Base-by-base conservation (phyloP, 768 basidiomycete species). In the Lentinula sp. region DNA sequence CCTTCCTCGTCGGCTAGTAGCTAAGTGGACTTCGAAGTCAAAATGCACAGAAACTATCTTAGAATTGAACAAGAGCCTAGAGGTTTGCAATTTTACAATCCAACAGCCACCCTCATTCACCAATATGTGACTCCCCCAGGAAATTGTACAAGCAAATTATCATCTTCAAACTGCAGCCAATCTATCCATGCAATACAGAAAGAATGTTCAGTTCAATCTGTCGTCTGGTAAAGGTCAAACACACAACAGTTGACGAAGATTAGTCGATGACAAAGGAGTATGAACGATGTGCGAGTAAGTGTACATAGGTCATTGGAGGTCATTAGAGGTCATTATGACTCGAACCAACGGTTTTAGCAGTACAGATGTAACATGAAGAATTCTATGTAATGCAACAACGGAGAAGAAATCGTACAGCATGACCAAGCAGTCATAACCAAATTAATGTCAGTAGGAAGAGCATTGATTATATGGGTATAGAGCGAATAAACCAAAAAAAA, bases 171-270 rank as follows among this genome's bases (percentile, higher is more conserved):
- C 85, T 42, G 90, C 94, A 0, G 88, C 95, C 2, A 87, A 93
- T 70, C 78, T 98, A 16, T 83, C 90, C 37, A 85, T 85, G 42
- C 94, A 93, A 71, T 97, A 98, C 72, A 81, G 89, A 64, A 87
- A 93, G 74, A 98, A 98, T 74, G 94, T 95, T 57, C 87, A 90
- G 70, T 96, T 94, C 71, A 96, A 95, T 70, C 72, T 97, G 20
- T 23, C 49, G 12, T 23, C 49, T 50, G 49, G 20, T 8, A 23
- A 50, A 50, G 9, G 16, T 33, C 49, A 50, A 8, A 28, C 49
- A 23, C 49, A 50, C 8, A 18, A 45, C 15, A 10, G 1, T 41
- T 28, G 28, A 28, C 28, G 28, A 28, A 3, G 28, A 0, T 3
- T 28, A 28, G 28, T 28, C 4, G 28, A 28, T 28, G 28, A 28